Conservation (phyloP, 192 early-diverging fungal genomes). For the Endogone sp. region DNA sequence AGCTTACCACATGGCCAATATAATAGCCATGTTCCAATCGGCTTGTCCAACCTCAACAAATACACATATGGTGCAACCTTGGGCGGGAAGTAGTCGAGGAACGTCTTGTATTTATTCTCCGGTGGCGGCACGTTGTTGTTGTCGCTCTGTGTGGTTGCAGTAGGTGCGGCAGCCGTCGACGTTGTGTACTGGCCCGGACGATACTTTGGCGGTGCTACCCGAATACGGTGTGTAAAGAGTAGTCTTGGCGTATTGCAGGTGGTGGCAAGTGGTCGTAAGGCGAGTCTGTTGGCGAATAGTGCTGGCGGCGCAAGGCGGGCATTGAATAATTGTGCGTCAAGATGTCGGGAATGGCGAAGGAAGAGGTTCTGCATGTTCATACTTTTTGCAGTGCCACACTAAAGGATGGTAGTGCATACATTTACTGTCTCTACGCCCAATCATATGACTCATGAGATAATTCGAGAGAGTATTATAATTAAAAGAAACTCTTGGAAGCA, state of each 20-base stretch:
- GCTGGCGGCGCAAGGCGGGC: too few species aligned
- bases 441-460: too few species aligned
- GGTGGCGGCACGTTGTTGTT: not conserved
- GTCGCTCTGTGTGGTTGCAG: not conserved
- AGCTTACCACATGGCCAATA: constrained; percentile 85
- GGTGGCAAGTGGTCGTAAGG: not conserved
- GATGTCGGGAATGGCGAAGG: not conserved
- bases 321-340: not conserved
- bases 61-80: constrained; percentile 66
- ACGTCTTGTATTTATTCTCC: constrained; percentile 29
- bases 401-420: too few species aligned
- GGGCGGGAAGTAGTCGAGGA: constrained; percentile 49
- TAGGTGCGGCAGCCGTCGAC: not conserved
- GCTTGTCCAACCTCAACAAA: constrained; percentile 82
- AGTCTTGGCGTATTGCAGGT: not conserved
- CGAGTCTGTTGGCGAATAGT: not conserved
- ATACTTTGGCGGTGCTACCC: not conserved
- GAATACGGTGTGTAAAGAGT: not conserved
- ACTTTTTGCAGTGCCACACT: too few species aligned
- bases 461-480: too few species aligned
- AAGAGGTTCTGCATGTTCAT: not conserved
- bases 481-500: too few species aligned
- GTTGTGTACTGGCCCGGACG: not conserved
- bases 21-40: constrained; percentile 89
- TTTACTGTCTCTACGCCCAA: too few species aligned